These are phyloP conservation scores for Tulasnella sp. DNA, from an alignment of 768 basidiomycete genomes.

Conservation along the genomic window DNA sequence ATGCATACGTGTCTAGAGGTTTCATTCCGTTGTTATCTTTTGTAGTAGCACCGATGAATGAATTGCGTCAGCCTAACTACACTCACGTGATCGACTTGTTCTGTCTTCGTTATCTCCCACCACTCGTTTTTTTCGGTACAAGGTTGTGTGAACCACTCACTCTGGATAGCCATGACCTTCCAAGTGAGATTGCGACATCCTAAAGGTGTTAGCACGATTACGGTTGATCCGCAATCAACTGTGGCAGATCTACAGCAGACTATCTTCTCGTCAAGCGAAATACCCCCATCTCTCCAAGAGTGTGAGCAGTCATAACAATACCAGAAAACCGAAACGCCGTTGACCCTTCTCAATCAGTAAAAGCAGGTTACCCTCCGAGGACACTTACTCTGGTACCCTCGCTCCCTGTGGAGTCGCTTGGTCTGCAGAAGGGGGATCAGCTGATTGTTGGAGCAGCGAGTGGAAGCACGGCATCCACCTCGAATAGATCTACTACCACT, in stretches of 20 bases:
- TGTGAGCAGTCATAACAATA: constrained; percentile 35
- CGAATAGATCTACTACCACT: not conserved
- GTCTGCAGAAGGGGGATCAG: constrained; percentile 68
- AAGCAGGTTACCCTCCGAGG: constrained; percentile 68
- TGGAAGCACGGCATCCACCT: not conserved
- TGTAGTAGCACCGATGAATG: no score
- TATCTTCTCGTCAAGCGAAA: constrained; percentile 52
- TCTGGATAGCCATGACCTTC: constrained; percentile 8
- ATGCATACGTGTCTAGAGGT: no score
- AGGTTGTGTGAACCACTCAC: no score
- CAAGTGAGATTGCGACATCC: constrained; percentile 57
- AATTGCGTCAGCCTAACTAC: no score
- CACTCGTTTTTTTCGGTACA: no score
- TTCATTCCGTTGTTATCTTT: no score
- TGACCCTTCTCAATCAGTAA: constrained; percentile 20
- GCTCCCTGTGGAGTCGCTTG: constrained; percentile 61
- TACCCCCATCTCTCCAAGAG: constrained; percentile 64
- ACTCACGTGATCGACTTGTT: no score
- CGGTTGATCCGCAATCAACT: constrained; percentile 52
- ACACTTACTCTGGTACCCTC: constrained; percentile 58
- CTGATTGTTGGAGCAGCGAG: constrained; percentile 50
- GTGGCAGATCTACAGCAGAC: constrained; percentile 65
- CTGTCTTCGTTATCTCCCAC: no score
- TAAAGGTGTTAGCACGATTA: constrained; percentile 65
- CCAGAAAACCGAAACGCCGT: not conserved